These are phyloP conservation scores for Fusarium clavum DNA, from an alignment of 2,329 filamentous ascomycete species.

Conservation along the genomic window DNA sequence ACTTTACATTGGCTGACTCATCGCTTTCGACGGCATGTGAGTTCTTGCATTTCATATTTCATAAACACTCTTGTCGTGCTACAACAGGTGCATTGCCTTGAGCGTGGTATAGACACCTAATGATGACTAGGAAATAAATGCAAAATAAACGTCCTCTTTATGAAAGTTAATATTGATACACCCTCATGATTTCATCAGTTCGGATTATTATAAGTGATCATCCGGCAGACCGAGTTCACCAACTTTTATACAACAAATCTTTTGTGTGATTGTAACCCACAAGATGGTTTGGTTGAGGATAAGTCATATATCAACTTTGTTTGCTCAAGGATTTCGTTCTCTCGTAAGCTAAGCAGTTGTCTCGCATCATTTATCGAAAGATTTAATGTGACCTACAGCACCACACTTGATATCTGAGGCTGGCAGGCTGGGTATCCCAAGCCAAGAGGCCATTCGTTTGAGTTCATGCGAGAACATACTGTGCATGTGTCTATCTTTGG, in stretches of 20 bases:
- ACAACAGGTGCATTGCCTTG: background rate
- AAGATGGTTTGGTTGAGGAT: background rate
- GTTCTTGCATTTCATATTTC: background rate
- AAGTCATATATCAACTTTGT: background rate
- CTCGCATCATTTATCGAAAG: background rate
- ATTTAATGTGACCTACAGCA: background rate
- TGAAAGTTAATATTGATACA: background rate
- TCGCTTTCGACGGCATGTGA: background rate
- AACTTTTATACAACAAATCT: background rate
- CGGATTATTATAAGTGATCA: background rate
- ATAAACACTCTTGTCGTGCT: background rate
- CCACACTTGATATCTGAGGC: background rate
- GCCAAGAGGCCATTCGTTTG: conserved; percentile 11
- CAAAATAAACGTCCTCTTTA: background rate
- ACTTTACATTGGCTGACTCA: background rate
- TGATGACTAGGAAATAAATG: background rate
- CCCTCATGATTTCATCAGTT: background rate
- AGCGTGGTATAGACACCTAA: background rate
- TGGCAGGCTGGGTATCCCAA: background rate
- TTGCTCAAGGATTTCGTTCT: background rate
- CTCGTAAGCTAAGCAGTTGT: background rate
- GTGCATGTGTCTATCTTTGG: conserved; percentile 29
- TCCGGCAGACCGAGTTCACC: background rate
- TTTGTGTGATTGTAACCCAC: background rate
- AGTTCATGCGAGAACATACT: conserved; percentile 12